Evolutionary conservation across 176 grass and related monocot genomes (phyloP).

Genomic region (Carex parvula): DNA sequence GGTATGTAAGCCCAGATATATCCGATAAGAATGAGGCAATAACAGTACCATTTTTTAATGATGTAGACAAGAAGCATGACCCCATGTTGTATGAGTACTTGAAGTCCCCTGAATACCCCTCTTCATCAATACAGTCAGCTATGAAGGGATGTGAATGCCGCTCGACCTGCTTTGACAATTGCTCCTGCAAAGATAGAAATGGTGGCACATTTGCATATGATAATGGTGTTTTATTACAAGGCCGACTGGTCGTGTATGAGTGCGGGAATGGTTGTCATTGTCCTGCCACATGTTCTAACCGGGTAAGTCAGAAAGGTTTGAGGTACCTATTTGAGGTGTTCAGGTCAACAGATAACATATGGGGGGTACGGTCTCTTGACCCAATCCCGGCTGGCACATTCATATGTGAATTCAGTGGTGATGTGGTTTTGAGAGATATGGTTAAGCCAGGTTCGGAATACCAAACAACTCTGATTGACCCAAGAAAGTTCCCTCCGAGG

Average conservation of each 20-base stretch:
- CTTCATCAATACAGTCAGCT: neutral
- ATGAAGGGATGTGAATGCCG: slow-evolving; percentile 45
- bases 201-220: slow-evolving; percentile 36
- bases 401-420: slow-evolving; percentile 56
- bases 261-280: slow-evolving; percentile 55
- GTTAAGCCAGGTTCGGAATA: neutral
- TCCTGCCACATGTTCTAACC: slow-evolving; percentile 46
- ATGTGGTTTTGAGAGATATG: slow-evolving; percentile 28
- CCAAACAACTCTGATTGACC: slow-evolving; percentile 21
- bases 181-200: slow-evolving; percentile 51
- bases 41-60: slow-evolving; percentile 45
- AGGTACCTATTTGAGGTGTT: slow-evolving; percentile 68
- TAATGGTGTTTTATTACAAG: slow-evolving; percentile 39
- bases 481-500: slow-evolving; percentile 44
- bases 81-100: slow-evolving; percentile 34
- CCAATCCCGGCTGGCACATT: slow-evolving; percentile 63
- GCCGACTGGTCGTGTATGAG: slow-evolving; percentile 63
- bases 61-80: slow-evolving; percentile 33
- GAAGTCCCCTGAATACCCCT: slow-evolving; percentile 28
- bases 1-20: slow-evolving; percentile 54
- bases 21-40: slow-evolving; percentile 37
- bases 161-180: slow-evolving; percentile 20
- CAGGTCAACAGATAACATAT: slow-evolving; percentile 51
- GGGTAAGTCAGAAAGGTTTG: slow-evolving; percentile 59
- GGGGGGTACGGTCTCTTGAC: slow-evolving; percentile 64